Percentiles rank a stretch among this genome's conserved stretches.
phyloP scores from a whole-genome alignment of 441 rosid species.

The Erodium moschatum region DNA sequence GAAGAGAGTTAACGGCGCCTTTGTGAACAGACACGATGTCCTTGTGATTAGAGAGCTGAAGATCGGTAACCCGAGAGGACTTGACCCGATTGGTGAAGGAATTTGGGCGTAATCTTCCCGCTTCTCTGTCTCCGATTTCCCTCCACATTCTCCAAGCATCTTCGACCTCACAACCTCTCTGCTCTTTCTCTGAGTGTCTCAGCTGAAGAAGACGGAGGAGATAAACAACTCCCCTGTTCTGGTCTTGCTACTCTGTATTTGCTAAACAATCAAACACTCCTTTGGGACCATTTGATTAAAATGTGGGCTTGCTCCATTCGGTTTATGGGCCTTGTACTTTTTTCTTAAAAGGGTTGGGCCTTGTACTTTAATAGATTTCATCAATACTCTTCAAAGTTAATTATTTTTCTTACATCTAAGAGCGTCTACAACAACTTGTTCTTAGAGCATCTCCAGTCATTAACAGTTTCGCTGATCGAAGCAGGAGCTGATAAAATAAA shows the following conservation, averaged over 20 bases:
- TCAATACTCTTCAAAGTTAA: no score
- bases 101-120: conserved; percentile 52
- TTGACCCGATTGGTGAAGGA: conserved; percentile 51
- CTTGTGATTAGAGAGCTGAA: conserved; percentile 67
- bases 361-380: no score
- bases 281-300: no score
- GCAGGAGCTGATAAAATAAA: no score
- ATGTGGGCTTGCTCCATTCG: no score
- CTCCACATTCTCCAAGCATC: conserved; percentile 93
- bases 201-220: background rate
- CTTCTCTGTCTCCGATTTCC: conserved; percentile 71
- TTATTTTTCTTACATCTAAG: no score
- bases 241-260: background rate
- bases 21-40: conserved; percentile 75
- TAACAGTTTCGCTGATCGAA: no score
- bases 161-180: conserved; percentile 29
- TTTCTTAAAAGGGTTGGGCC: no score
- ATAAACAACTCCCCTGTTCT: background rate
- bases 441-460: no score
- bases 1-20: conserved; percentile 82
- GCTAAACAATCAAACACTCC: background rate
- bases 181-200: background rate
- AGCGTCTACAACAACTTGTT: no score
- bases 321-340: no score
- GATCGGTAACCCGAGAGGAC: conserved; percentile 45